These are phyloP conservation scores for Xerocomus spinulosus DNA, from an alignment of 768 basidiomycete species.

Conservation along the genomic window DNA sequence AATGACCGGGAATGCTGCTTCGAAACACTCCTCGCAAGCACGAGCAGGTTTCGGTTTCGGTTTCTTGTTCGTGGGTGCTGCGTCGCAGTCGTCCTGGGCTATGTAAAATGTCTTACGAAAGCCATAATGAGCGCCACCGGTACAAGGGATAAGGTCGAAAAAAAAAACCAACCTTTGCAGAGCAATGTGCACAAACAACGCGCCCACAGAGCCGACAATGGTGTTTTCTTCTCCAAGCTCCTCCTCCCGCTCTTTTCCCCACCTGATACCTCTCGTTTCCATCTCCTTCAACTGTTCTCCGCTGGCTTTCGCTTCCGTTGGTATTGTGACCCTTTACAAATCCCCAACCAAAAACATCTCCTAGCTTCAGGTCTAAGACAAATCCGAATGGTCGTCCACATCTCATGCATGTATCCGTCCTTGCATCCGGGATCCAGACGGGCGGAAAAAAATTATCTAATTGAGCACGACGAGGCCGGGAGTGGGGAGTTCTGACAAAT, in stretches of 20 bases:
- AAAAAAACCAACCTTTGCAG: constrained; percentile 53
- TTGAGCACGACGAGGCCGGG: constrained; percentile 24
- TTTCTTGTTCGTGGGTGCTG: constrained; percentile 35
- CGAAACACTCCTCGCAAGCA: constrained; percentile 83
- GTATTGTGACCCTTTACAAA: constrained; percentile 40
- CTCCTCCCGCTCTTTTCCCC: constrained; percentile 11
- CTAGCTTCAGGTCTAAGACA: constrained; percentile 24
- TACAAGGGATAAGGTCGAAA: neutral
- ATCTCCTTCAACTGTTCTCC: constrained; percentile 10
- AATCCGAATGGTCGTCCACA: constrained; percentile 72
- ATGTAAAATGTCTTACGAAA: constrained; percentile 82
- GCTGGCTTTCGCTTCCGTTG: constrained; percentile 8
- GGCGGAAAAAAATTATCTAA: constrained; percentile 73
- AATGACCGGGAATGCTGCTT: constrained; percentile 71
- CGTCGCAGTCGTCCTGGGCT: constrained; percentile 38
- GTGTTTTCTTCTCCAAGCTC: constrained; percentile 59
- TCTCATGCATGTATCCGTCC: constrained; percentile 79
- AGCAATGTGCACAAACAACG: constrained; percentile 84
- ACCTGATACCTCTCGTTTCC: constrained; percentile 4
- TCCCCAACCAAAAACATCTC: constrained; percentile 28
- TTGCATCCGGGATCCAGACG: constrained; percentile 88
- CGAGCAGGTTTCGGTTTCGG: constrained; percentile 59
- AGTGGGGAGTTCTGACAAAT: neutral
- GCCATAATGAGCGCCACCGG: constrained; percentile 9
- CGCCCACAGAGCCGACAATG: constrained; percentile 84